phyloP scores from a whole-genome alignment of 495 filamentous ascomycete genomes.

The Lepraria neglecta region DNA sequence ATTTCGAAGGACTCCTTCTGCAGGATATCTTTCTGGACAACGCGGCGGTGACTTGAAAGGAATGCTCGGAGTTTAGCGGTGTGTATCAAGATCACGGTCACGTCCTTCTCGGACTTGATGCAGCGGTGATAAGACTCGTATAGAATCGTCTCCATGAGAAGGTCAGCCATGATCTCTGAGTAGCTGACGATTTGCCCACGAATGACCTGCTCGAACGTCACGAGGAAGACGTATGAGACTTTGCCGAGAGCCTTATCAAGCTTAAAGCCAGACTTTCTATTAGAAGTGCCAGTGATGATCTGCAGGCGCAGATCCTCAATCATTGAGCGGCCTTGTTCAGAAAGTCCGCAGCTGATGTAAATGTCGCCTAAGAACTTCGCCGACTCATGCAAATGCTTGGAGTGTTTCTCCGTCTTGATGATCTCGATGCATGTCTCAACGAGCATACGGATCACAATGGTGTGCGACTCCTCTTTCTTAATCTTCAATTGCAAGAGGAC shows the following conservation, averaged over 20 bases:
- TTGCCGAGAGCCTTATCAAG: conserved; percentile 35
- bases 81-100: conserved; percentile 44
- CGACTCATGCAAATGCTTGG: conserved; percentile 45
- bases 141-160: conserved; percentile 50
- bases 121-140: conserved; percentile 49
- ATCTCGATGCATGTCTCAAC: conserved; percentile 47
- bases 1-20: conserved; percentile 50
- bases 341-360: conserved; percentile 48
- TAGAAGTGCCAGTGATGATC: conserved; percentile 44
- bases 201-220: conserved; percentile 52
- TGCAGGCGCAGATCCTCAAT: conserved; percentile 52
- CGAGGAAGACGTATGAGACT: conserved; percentile 52
- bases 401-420: conserved; percentile 44
- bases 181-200: conserved; percentile 36
- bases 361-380: conserved; percentile 49
- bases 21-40: conserved; percentile 41
- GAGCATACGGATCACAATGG: conserved; percentile 42
- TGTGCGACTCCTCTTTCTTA: conserved; percentile 40
- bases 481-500: conserved; percentile 46
- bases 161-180: conserved; percentile 51
- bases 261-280: conserved; percentile 35
- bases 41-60: conserved; percentile 43
- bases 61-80: conserved; percentile 49
- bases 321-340: conserved; percentile 46
- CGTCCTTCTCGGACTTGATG: conserved; percentile 38